These are phyloP conservation scores for Coniochaeta pulveracea DNA, from an alignment of 2,329 filamentous ascomycete genomes.

Conservation along the genomic window DNA sequence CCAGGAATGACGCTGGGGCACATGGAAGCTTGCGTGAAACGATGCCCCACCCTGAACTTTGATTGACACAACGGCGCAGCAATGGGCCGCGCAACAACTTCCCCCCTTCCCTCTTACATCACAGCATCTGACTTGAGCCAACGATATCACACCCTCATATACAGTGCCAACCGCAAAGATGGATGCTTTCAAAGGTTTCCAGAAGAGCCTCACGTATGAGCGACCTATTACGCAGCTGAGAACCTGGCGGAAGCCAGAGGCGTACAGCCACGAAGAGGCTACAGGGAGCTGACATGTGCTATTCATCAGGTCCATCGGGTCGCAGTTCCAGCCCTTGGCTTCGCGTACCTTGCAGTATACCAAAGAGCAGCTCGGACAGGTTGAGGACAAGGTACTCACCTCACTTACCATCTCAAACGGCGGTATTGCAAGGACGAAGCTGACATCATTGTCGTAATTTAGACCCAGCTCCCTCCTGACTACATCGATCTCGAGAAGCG, in stretches of 20 bases:
- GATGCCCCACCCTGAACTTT: no score
- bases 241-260: not conserved
- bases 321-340: constrained; percentile 83
- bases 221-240: constrained; percentile 6
- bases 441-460: constrained; percentile 7
- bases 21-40: no score
- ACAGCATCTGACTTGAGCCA: not conserved
- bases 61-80: no score
- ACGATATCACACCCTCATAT: no score
- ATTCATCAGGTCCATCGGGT: constrained; percentile 49
- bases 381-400: constrained; percentile 69
- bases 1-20: no score
- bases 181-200: constrained; percentile 47
- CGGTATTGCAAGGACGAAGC: not conserved
- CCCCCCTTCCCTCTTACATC: no score
- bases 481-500: constrained; percentile 98
- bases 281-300: constrained; percentile 12
- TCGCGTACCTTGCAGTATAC: constrained; percentile 93
- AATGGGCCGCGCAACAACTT: no score
- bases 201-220: constrained; percentile 43
- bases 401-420: not conserved
- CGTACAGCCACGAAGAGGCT: not conserved
- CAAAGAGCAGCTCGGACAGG: constrained; percentile 93
- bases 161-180: constrained; percentile 21
- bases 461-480: constrained; percentile 94